Evolutionary conservation across 2,329 filamentous ascomycete species (phyloP), one percentile per base, ranked within the genome.

Genomic region (Sporothrix brunneoviolacea): DNA sequence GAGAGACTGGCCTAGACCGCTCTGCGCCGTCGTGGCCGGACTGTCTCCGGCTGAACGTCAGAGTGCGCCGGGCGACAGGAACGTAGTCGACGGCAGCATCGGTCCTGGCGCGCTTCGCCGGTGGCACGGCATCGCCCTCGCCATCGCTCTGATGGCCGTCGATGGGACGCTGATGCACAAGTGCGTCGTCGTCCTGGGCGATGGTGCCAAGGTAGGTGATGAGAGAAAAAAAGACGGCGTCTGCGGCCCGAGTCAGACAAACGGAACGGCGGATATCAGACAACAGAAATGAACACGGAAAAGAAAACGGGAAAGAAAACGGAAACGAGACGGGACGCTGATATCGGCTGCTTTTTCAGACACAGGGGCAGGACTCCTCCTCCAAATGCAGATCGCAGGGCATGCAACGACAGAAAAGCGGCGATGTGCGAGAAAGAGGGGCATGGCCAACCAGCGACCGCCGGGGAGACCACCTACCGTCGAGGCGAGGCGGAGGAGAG

Each of bases 91-190:
- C 35, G 13, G 15, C 21, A 8, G 35, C 2, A 10, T 50, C 35
- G 12, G 40, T 45, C 32, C 36, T 56, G 7, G 42, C 37, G 3
- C 58, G 55, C 36, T 61, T 61, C 3, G 51, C 37, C 7, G 58
- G 53, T 21, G 48, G 54, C 42, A 48, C 24, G 13, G 16, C 22
- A 3, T 48, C 22, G 9, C 40, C 19, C 9, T 48, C 19, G 4
- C 24, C 28, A n/a, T 48, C 38, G 28, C 37, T 27, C 2, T 33
- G 37, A 8, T 21, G 24, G 21, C 32, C 40, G 30, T 19, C 22
- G 13, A 12, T 13, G 4, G 9, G 4, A 30, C 15, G 8, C 4
- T n/a, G 35, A 8, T 27, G n/a, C 12, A 22, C 6, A 13, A 12
- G 33, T 3, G 10, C 10, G 10, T 19, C 4, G 16, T 10, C 18